phyloP scores from a whole-genome alignment of 805 yeast species.

The Saccharomyces paradoxus region DNA sequence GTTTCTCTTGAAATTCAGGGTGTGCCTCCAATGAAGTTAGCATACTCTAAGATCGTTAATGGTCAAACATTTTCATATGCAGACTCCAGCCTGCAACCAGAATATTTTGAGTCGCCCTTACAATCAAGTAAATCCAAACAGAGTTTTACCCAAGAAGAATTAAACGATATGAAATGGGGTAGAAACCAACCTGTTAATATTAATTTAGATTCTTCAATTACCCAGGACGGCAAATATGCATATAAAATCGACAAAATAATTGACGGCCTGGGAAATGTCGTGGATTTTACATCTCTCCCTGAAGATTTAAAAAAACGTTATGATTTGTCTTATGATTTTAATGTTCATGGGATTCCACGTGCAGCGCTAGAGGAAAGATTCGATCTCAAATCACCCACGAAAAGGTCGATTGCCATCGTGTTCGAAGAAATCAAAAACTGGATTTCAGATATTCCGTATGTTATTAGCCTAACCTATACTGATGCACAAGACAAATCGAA shows the following conservation, averaged over 20 bases:
- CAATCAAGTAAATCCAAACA: slow-evolving; percentile 24
- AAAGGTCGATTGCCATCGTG: slow-evolving; percentile 30
- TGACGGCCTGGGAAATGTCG: slow-evolving; percentile 60
- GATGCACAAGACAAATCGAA: slow-evolving; percentile 22
- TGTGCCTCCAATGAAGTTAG: slow-evolving; percentile 65
- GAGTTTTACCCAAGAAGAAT: slow-evolving; percentile 27
- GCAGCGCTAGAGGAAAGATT: slow-evolving; percentile 39
- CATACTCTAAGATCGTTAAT: slow-evolving; percentile 42
- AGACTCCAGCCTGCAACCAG: slow-evolving; percentile 46
- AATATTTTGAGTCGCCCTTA: slow-evolving; percentile 44
- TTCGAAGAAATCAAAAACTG: slow-evolving; percentile 24
- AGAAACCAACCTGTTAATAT: slow-evolving; percentile 37
- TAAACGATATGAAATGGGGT: slow-evolving; percentile 37
- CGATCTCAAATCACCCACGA: slow-evolving; percentile 32
- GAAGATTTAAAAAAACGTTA: slow-evolving; percentile 24
- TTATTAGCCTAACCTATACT: slow-evolving; percentile 28
- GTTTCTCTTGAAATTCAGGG: slow-evolving; percentile 55
- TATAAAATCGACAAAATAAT: slow-evolving; percentile 50
- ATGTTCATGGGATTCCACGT: slow-evolving; percentile 49
- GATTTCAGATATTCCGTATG: slow-evolving; percentile 29
- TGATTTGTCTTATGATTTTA: slow-evolving; percentile 38
- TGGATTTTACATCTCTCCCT: slow-evolving; percentile 35
- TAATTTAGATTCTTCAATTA: slow-evolving; percentile 35
- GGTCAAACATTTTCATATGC: slow-evolving; percentile 22
- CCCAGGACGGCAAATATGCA: slow-evolving; percentile 44